Evolutionary conservation across 805 yeast genomes (phyloP).

Genomic region (Schwanniomyces pseudopolymorphus): DNA sequence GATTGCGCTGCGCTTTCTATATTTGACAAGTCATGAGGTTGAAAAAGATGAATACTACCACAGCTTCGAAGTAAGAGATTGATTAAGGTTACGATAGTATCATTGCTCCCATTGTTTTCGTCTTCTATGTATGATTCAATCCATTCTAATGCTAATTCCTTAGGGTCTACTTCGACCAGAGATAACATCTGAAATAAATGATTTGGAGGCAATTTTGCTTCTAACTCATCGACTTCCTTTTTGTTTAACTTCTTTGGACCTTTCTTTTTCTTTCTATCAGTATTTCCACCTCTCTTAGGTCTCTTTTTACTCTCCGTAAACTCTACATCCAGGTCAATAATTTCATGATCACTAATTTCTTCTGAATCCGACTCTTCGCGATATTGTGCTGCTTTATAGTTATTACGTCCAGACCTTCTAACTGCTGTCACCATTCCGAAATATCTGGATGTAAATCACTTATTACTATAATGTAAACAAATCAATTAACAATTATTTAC

Average conservation of each 20-base stretch:
- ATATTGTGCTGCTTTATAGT: conserved; percentile 6
- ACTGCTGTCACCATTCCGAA: neutral
- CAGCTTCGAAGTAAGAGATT: conserved; percentile 69
- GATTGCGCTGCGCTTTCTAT: conserved; percentile 72
- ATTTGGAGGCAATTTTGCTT: conserved; percentile 29
- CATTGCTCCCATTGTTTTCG: conserved; percentile 16
- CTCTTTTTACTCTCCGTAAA: conserved; percentile 2
- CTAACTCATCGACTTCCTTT: conserved; percentile 12
- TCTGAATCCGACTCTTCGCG: conserved; percentile 10
- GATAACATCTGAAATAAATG: conserved; percentile 29
- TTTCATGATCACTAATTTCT: conserved; percentile 4
- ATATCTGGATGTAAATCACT: neutral
- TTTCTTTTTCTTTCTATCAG: neutral
- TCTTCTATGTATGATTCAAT: conserved; percentile 29
- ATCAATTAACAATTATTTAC: neutral
- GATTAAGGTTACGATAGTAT: conserved; percentile 59
- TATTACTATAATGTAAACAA: neutral
- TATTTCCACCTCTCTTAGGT: neutral
- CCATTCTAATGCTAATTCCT: conserved; percentile 42
- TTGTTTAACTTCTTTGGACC: conserved; percentile 1
- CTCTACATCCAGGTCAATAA: conserved; percentile 5
- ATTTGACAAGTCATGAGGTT: conserved; percentile 72
- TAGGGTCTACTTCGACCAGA: conserved; percentile 27
- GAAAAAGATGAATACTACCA: conserved; percentile 68
- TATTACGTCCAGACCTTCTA: conserved; percentile 9